Conservation (phyloP, 208 protist genomes). For the Spongospora subterranea region DNA sequence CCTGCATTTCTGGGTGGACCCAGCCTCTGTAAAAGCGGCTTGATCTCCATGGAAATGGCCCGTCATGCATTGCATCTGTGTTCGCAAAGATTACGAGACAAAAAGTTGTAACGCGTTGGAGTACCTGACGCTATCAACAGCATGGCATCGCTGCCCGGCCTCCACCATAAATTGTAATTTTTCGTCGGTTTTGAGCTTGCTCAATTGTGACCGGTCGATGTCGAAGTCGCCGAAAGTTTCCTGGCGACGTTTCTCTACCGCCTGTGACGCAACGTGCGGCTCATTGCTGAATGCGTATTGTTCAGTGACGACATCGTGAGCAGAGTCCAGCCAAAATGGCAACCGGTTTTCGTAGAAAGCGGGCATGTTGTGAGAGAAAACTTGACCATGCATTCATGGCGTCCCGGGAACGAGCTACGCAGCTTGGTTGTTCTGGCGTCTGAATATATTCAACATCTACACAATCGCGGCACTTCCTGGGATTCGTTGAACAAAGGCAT, state of each 20-base stretch:
- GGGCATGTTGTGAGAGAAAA: neutral
- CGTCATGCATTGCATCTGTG: neutral
- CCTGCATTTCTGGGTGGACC: too few species aligned
- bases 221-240: neutral
- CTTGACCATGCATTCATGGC: neutral
- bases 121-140: neutral
- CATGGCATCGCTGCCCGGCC: neutral
- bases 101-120: neutral
- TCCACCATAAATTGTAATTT: neutral
- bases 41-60: neutral
- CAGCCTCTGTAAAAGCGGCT: neutral
- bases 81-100: neutral
- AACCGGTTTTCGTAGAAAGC: neutral
- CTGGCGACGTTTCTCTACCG: neutral
- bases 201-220: neutral
- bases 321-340: neutral
- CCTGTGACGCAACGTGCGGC: neutral
- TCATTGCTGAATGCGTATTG: neutral
- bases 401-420: neutral
- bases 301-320: neutral
- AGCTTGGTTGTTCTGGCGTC: neutral
- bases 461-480: neutral
- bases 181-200: neutral
- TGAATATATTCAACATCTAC: neutral
- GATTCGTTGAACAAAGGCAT: neutral